A percentile compares a stretch with the other conserved stretches of the same genome.
phyloP scores from a whole-genome alignment of 2,329 filamentous ascomycete species.

The Stemphylium vesicarium region DNA sequence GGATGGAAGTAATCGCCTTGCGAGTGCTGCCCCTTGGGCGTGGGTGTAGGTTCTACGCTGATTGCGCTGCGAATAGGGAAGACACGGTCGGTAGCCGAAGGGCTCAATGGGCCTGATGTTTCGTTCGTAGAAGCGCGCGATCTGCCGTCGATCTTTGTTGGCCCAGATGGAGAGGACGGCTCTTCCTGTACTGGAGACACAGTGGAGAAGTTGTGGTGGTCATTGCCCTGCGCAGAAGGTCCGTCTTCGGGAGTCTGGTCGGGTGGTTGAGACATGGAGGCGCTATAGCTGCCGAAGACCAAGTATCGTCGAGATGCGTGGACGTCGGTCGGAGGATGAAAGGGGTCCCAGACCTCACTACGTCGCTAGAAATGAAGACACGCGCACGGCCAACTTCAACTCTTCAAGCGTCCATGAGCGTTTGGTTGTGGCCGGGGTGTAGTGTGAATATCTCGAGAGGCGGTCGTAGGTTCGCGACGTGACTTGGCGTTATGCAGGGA shows the following conservation, averaged over 20 bases:
- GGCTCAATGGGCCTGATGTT: slow-evolving; percentile 44
- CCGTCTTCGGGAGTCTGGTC: slow-evolving; percentile 18
- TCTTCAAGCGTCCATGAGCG: slow-evolving; percentile 32
- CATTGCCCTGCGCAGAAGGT: slow-evolving; percentile 11
- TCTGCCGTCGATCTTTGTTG: slow-evolving; percentile 17
- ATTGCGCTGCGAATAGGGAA: slow-evolving; percentile 84
- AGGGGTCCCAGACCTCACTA: background rate
- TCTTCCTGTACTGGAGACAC: slow-evolving; percentile 25
- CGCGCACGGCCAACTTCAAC: slow-evolving; percentile 13
- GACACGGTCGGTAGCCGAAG: slow-evolving; percentile 64
- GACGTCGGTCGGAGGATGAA: background rate
- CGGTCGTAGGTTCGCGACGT: slow-evolving; percentile 3
- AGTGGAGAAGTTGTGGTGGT: slow-evolving; percentile 11
- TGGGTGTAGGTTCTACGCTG: slow-evolving; percentile 65
- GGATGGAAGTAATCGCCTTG: slow-evolving; percentile 49
- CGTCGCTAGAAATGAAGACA: slow-evolving; percentile 7
- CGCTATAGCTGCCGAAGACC: slow-evolving; percentile 6
- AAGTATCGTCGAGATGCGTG: slow-evolving; percentile 1
- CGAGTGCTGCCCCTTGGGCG: slow-evolving; percentile 19
- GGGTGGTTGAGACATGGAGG: slow-evolving; percentile 38
- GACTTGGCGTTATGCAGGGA: slow-evolving; percentile 33
- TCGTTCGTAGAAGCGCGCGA: slow-evolving; percentile 25
- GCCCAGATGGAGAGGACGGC: slow-evolving; percentile 7
- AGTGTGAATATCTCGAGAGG: slow-evolving; percentile 2
- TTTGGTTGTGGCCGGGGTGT: slow-evolving; percentile 4